Evolutionary conservation across 2,329 filamentous ascomycete genomes (phyloP), one percentile per base, ranked within the genome.

Genomic region (Fusarium veterinarium): DNA sequence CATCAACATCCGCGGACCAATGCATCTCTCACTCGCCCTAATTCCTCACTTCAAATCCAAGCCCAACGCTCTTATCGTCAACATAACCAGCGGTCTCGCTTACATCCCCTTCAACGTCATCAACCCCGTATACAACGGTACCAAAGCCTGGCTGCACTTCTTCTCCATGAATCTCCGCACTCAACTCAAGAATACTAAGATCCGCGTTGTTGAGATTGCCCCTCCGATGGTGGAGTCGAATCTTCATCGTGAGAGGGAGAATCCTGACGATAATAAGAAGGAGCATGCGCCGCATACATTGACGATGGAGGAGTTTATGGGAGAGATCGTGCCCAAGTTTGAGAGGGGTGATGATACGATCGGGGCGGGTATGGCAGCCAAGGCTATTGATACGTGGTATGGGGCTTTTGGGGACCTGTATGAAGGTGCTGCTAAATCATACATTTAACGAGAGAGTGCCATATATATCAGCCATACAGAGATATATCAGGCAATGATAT

Each of bases 261-360:
- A 90, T 72, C 87, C 88, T 3, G 84, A 89, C 69, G 86, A 90
- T 67, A 90, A 90, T 61, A 90, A 89, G 79, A 90, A 89, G 79
- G 79, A 84, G 10, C 85, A 87, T n/a, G 88, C 87, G 41, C 71
- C 68, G 3, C 64, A 59, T 14, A 63, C 76, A 0, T 71, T 91
- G 76, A 83, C 78, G 1, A 77, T 89, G 8, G 84, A 87, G 1
- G 88, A 90, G 77, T 90, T 90, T 68, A 86, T 89, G 80, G 78
- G 83, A 9, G 84, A 86, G 57, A 79, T 89, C 3, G 70, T 79
- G 2, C 74, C 75, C 49, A 85, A 84, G 67, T 81, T 86, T 79
- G 84, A 86, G 75, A 78, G 76, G 3, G 87, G 85, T 0, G 81
- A 84, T 12, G 86, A 87, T 57, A 84, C 83, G 6, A 86, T 90